A percentile compares a stretch with the other conserved stretches of the same genome.
Conservation (phyloP, 2,329 filamentous ascomycete species). For the Cercospora brassicicola region DNA sequence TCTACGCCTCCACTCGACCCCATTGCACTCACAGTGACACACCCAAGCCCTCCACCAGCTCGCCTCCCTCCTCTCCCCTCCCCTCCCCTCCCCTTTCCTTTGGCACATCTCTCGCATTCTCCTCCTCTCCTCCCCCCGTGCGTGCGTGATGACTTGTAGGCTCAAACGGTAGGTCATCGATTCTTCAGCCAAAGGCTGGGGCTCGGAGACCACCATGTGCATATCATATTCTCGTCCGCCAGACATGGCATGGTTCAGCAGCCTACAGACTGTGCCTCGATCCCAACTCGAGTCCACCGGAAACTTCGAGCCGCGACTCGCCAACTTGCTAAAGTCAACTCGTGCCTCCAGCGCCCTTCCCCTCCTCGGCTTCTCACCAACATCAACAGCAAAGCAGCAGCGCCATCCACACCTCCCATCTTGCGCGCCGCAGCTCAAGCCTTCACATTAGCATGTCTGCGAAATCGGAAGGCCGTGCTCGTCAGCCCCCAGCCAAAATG, state of each 20-base stretch:
- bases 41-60: background rate
- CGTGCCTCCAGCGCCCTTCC: background rate
- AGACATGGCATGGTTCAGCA: background rate
- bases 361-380: background rate
- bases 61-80: background rate
- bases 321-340: background rate
- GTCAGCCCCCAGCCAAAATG: background rate
- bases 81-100: background rate
- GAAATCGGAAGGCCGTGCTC: background rate
- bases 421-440: background rate
- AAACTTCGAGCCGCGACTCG: background rate
- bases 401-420: background rate
- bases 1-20: background rate
- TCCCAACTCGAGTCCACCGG: background rate
- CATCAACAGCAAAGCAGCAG: background rate
- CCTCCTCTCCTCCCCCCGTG: background rate
- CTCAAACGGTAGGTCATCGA: slow-evolving; percentile 2
- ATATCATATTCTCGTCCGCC: background rate
- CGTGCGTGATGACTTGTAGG: background rate
- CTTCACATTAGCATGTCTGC: background rate
- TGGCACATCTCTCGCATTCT: background rate
- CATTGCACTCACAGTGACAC: background rate
- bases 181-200: background rate
- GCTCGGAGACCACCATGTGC: background rate
- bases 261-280: background rate